phyloP scores from a whole-genome alignment of 345 rosid species.

The Populus simonii region DNA sequence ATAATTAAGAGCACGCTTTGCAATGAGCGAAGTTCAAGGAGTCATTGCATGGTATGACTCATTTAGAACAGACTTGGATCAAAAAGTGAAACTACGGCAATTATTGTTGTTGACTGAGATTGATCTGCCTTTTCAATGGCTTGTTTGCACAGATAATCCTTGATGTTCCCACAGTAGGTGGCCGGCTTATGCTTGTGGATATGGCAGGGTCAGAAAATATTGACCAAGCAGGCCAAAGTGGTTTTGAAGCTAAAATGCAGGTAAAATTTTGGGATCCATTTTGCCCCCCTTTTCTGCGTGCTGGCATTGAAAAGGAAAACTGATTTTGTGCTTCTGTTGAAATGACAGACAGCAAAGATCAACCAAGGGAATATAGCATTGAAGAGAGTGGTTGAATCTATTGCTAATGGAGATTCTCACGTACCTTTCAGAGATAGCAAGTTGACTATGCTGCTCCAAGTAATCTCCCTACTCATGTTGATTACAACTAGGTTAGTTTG shows the following conservation, averaged over 20 bases:
- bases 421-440: constrained; percentile 99
- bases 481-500: not conserved
- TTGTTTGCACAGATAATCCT: constrained; percentile 59
- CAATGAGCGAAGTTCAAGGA: constrained; percentile 91
- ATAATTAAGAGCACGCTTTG: constrained; percentile 90
- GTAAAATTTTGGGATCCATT: constrained; percentile 30
- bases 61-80: not conserved
- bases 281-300: not conserved
- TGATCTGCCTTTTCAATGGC: not conserved
- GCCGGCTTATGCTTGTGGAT: constrained; percentile 94
- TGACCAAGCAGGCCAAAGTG: constrained; percentile 92
- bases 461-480: constrained; percentile 13
- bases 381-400: constrained; percentile 95
- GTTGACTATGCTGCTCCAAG: constrained; percentile 94
- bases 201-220: constrained; percentile 99
- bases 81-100: not conserved
- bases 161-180: constrained; percentile 97
- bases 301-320: not conserved
- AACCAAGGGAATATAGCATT: constrained; percentile 93
- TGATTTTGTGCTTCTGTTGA: constrained; percentile 16
- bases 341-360: constrained; percentile 84
- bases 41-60: constrained; percentile 83
- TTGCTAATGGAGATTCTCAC: constrained; percentile 97
- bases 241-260: constrained; percentile 98
- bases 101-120: not conserved